phyloP scores from a whole-genome alignment of 805 yeast species.

The Pichia scutulata region DNA sequence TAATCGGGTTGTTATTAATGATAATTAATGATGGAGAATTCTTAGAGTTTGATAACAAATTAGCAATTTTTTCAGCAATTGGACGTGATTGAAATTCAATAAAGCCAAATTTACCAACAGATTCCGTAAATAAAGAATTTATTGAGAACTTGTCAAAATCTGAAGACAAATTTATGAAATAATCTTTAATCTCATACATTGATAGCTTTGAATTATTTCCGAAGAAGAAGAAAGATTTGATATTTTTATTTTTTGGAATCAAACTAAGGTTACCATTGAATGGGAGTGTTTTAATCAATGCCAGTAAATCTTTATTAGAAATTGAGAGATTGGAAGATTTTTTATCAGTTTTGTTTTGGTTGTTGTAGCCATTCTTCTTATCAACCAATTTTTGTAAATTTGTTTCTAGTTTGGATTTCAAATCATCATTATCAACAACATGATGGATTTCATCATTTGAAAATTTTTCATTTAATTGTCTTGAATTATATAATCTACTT shows the following conservation, averaged over 20 bases:
- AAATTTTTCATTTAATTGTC: conserved; percentile 32
- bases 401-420: not conserved
- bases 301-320: conserved; percentile 39
- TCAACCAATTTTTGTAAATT: conserved; percentile 9
- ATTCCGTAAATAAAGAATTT: conserved; percentile 43
- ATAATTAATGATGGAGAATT: conserved; percentile 27
- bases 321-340: conserved; percentile 3
- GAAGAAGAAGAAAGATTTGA: conserved; percentile 63
- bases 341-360: conserved; percentile 12
- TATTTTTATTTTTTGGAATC: conserved; percentile 32
- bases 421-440: conserved; percentile 4
- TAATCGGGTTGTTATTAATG: conserved; percentile 36
- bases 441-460: conserved; percentile 14
- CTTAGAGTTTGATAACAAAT: conserved; percentile 5
- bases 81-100: conserved; percentile 42
- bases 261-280: conserved; percentile 46
- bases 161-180: conserved; percentile 31
- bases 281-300: conserved; percentile 55
- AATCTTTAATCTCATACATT: conserved; percentile 49
- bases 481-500: conserved; percentile 49
- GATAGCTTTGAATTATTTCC: conserved; percentile 66
- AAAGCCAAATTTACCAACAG: conserved; percentile 57
- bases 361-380: no score
- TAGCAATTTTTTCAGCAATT: conserved; percentile 43
- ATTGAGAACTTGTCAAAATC: conserved; percentile 20